phyloP scores from a whole-genome alignment of 495 filamentous ascomycete genomes.

The Penicillium argentinense region DNA sequence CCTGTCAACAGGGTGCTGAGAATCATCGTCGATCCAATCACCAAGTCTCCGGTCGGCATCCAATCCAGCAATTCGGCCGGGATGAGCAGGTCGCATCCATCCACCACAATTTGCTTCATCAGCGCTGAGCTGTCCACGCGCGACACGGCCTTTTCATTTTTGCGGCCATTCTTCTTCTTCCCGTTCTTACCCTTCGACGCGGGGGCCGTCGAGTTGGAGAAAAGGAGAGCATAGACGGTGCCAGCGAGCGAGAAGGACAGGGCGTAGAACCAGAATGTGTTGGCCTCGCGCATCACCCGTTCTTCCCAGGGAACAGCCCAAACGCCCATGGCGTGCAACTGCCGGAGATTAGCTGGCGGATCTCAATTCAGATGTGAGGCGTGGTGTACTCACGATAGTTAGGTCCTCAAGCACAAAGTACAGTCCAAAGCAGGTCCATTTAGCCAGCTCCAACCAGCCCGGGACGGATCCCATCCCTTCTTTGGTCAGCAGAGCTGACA shows the following conservation, averaged over 20 bases:
- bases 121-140: conserved; percentile 11
- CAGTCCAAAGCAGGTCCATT: conserved; percentile 39
- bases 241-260: conserved; percentile 39
- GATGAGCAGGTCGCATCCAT: conserved; percentile 56
- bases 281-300: conserved; percentile 48
- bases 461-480: conserved; percentile 18
- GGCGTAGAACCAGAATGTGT: conserved; percentile 65
- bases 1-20: conserved; percentile 57
- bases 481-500: conserved; percentile 31
- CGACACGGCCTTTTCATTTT: conserved; percentile 6
- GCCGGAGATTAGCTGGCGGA: background rate
- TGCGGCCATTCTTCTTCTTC: conserved; percentile 8
- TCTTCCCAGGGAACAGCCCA: conserved; percentile 31
- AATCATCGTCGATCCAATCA: conserved; percentile 53
- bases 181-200: conserved; percentile 5
- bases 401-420: conserved; percentile 43
- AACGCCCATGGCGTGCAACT: conserved; percentile 50
- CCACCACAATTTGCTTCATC: conserved; percentile 44
- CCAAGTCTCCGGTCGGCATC: conserved; percentile 43
- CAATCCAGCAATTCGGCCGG: conserved; percentile 57
- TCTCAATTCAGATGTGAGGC: background rate
- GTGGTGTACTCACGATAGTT: conserved; percentile 36
- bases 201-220: conserved; percentile 3
- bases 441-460: conserved; percentile 29
- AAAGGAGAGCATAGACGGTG: conserved; percentile 23